These are phyloP conservation scores for Didymella sp. DNA, from an alignment of 2,329 filamentous ascomycete genomes.

Conservation along the genomic window DNA sequence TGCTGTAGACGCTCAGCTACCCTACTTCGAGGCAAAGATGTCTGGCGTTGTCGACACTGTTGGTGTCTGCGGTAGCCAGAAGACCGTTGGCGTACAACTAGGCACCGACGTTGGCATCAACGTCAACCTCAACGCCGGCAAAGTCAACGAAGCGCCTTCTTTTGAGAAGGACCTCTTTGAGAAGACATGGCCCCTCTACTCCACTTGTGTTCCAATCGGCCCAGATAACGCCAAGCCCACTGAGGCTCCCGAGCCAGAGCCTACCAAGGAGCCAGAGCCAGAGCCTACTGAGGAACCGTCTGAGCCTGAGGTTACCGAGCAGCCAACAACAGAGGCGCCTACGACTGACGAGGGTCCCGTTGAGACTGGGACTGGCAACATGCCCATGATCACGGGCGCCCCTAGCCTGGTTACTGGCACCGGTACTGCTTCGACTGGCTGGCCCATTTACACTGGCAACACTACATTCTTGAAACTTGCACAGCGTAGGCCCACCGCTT, in stretches of 20 bases:
- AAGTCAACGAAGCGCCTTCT: slow-evolving; percentile 25
- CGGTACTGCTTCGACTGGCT: slow-evolving; percentile 20
- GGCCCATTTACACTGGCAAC: slow-evolving; percentile 20
- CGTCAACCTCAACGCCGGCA: slow-evolving; percentile 31
- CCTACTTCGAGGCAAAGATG: slow-evolving; percentile 29
- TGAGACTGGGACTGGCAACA: slow-evolving; percentile 13
- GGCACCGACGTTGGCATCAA: slow-evolving; percentile 31
- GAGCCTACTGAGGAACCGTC: slow-evolving; percentile 10
- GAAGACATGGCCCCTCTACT: slow-evolving; percentile 30
- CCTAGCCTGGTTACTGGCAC: slow-evolving; percentile 11
- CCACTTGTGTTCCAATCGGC: slow-evolving; percentile 29
- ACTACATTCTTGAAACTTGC: slow-evolving; percentile 24
- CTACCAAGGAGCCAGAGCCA: slow-evolving; percentile 15
- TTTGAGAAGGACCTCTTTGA: slow-evolving; percentile 29
- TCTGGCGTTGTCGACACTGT: slow-evolving; percentile 17
- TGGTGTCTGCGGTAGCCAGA: slow-evolving; percentile 29
- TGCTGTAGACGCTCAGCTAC: slow-evolving; percentile 29
- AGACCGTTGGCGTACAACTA: slow-evolving; percentile 27
- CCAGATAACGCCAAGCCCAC: slow-evolving; percentile 24
- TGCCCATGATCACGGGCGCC: slow-evolving; percentile 16
- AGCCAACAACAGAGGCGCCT: slow-evolving; percentile 3
- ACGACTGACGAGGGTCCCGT: slow-evolving; percentile 2
- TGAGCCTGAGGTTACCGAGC: slow-evolving; percentile 15
- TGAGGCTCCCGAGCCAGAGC: slow-evolving; percentile 14
- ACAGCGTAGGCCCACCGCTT: slow-evolving; percentile 19